Evolutionary conservation across 192 early-diverging fungal species (phyloP), one percentile per base, ranked within the genome.

Genomic region (Spinellus fusiger): DNA sequence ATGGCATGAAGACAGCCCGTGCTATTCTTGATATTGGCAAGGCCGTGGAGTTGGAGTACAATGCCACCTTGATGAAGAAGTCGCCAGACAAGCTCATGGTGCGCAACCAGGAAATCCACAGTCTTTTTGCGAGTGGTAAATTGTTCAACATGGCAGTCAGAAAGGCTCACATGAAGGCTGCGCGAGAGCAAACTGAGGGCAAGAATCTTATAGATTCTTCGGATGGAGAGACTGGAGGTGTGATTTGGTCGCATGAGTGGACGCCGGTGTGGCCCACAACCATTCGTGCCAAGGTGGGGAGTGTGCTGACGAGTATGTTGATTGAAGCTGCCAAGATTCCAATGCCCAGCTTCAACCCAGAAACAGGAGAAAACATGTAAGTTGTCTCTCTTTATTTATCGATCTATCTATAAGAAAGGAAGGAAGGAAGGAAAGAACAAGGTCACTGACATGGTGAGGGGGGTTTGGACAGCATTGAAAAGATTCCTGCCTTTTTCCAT

Each of bases 401-500:
- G 33, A 26, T 56, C 40, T 44, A 25, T 62, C 18, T 48, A 38
- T 61, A 25, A 1, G 23, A 57, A 23, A 46, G 22, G 26, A 37
- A 37, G 35, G 13, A 37, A 37, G 35, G 35, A 37, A 37, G 7
- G 8, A 12, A 49, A 49, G 18, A 12, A 18, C 6, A 49, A 12
- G 5, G 48, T 49, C 7, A 49, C 49, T 51, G 49, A 51, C 32
- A 50, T n/a, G 6, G 10, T 34, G 29, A 50, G 3, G 16, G 34
- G 13, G 6, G 29, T 34, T 60, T 49, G 29, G 1, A 49, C 54
- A 73, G 71, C 16, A 61, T 69, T 5, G 75, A 81, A 66, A 74
- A 86, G 56, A 85, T 89, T 35, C 86, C 86, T 1, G 93, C 93
- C 8, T 93, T 98, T 69, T 77, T 78, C 63, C 92, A 94, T 74